Conservation (phyloP, 2,329 filamentous ascomycete species). For the Trichoderma breve region DNA sequence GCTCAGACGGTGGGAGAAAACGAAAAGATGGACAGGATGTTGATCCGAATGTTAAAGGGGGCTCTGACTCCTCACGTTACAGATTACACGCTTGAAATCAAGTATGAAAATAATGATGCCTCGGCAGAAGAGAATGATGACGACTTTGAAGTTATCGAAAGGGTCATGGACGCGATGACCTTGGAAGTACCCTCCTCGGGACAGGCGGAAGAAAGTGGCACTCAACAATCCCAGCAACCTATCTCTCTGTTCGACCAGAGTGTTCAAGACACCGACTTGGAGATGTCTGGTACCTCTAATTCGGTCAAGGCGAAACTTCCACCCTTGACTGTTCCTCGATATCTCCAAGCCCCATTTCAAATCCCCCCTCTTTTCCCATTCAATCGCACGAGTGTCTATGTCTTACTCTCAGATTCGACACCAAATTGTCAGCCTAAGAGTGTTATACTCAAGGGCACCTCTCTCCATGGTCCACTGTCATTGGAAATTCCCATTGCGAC, state of each 20-base stretch:
- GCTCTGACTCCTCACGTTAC: slow-evolving; percentile 64
- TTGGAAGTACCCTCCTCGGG: slow-evolving; percentile 28
- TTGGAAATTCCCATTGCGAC: slow-evolving; percentile 62
- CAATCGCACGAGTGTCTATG: slow-evolving; percentile 62
- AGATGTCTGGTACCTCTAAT: slow-evolving; percentile 26
- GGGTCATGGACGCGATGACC: slow-evolving; percentile 48
- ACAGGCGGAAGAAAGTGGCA: not conserved
- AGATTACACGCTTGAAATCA: slow-evolving; percentile 62
- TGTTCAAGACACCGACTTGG: slow-evolving; percentile 43
- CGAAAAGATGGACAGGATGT: slow-evolving; percentile 66
- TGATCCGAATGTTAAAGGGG: slow-evolving; percentile 72
- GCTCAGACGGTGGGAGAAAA: slow-evolving; percentile 59
- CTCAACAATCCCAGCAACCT: slow-evolving; percentile 33
- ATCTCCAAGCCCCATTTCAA: slow-evolving; percentile 61
- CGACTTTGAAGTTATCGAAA: slow-evolving; percentile 63
- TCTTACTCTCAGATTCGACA: slow-evolving; percentile 57
- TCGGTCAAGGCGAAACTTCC: slow-evolving; percentile 46
- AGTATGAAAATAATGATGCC: slow-evolving; percentile 41
- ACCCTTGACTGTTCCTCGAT: slow-evolving; percentile 48
- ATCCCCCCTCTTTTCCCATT: slow-evolving; percentile 68
- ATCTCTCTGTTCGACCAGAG: slow-evolving; percentile 61
- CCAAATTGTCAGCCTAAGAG: slow-evolving; percentile 44
- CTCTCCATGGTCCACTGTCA: slow-evolving; percentile 55
- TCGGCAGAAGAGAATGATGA: slow-evolving; percentile 34
- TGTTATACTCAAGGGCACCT: slow-evolving; percentile 58